These are phyloP conservation scores for Murraya koenigii DNA, from an alignment of 345 rosid genomes.

Conservation along the genomic window DNA sequence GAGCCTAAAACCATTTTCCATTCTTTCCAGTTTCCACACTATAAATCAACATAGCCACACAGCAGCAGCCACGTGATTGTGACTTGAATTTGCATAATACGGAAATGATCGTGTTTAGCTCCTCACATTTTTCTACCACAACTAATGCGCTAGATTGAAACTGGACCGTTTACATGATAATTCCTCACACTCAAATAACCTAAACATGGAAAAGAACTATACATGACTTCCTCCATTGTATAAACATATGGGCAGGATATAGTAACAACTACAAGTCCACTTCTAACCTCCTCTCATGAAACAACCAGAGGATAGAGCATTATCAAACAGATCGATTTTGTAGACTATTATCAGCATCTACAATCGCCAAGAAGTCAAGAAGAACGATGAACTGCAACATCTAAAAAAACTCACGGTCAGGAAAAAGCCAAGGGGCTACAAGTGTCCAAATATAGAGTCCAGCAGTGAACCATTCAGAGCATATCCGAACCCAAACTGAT, in stretches of 20 bases:
- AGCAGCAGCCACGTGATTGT: background rate
- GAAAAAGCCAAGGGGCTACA: conserved; percentile 60
- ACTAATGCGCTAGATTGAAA: background rate
- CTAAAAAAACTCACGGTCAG: conserved; percentile 69
- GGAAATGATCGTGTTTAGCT: background rate
- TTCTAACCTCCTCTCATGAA: background rate
- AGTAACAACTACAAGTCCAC: background rate
- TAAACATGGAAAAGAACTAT: no score
- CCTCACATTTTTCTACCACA: background rate
- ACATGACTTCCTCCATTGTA: background rate
- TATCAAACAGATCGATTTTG: background rate
- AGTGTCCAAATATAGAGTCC: conserved; percentile 77
- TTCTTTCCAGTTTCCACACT: background rate
- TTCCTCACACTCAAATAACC: no score
- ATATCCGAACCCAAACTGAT: conserved; percentile 93
- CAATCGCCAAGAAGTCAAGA: background rate
- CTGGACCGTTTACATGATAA: background rate
- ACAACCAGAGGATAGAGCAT: background rate
- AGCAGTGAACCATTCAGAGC: conserved; percentile 86
- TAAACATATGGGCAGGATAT: background rate
- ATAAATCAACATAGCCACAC: background rate
- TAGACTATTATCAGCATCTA: conserved; percentile 1
- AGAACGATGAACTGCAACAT: background rate
- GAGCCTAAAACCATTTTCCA: background rate
- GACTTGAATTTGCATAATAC: background rate